These are phyloP conservation scores for Apiotrichum brassicae DNA, from an alignment of 1,284 basidiomycete genomes.

Conservation along the genomic window DNA sequence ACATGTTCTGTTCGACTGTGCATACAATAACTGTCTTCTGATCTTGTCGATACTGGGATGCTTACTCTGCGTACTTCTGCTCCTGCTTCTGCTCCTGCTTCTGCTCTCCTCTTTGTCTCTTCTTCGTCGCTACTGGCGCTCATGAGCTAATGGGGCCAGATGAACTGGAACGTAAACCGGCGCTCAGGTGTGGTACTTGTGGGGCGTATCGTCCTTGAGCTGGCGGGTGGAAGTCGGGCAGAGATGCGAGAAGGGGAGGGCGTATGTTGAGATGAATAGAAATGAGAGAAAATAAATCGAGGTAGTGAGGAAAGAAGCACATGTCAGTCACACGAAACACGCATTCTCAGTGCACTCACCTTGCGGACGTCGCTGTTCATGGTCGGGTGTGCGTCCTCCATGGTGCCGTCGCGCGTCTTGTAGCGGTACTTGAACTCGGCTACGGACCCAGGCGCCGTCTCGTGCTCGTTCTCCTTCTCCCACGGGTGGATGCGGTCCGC, in stretches of 20 bases:
- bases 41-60: no score
- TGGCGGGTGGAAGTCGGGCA: background rate
- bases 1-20: no score
- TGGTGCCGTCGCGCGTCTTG: constrained; percentile 42
- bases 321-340: no score
- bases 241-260: background rate
- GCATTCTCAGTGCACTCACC: no score
- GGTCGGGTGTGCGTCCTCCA: constrained; percentile 41
- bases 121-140: no score
- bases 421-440: constrained; percentile 48
- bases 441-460: constrained; percentile 35
- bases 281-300: no score
- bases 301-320: background rate
- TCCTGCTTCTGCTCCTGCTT: no score
- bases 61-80: no score
- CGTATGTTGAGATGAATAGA: background rate
- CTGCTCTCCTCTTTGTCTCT: no score
- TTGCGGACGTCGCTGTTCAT: constrained; percentile 33
- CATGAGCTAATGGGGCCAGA: background rate
- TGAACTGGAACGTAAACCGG: background rate
- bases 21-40: no score
- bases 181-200: constrained; percentile 18
- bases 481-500: constrained; percentile 38
- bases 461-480: constrained; percentile 38
- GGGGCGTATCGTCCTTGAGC: constrained; percentile 14